Conservation (phyloP, 2,329 filamentous ascomycete species). For the Ophiocordyceps unilateralis region DNA sequence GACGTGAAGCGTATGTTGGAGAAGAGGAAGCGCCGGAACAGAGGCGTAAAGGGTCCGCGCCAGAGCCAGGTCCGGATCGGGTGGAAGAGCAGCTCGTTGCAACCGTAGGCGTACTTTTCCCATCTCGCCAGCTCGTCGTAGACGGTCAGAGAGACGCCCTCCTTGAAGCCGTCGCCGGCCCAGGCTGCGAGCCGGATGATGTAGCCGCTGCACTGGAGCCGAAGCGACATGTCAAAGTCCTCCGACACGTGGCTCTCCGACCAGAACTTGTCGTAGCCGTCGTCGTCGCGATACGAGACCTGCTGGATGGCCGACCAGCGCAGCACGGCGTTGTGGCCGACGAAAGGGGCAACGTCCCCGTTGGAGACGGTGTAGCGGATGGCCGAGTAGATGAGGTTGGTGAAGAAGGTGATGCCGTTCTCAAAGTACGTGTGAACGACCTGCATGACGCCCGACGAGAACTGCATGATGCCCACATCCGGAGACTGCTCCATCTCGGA, state of each 20-base stretch:
- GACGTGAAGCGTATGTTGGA: conserved; percentile 59
- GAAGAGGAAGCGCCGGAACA: conserved; percentile 58
- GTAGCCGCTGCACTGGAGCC: conserved; percentile 55
- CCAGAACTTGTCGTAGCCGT: conserved; percentile 66
- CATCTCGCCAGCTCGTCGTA: conserved; percentile 73
- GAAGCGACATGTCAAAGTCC: conserved; percentile 69
- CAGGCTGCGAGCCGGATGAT: conserved; percentile 57
- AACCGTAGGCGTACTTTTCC: conserved; percentile 79
- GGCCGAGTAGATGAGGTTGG: conserved; percentile 58
- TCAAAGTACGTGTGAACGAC: conserved; percentile 59
- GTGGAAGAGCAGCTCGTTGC: conserved; percentile 68
- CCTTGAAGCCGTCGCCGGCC: conserved; percentile 62
- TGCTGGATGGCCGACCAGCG: conserved; percentile 62
- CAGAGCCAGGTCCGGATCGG: conserved; percentile 57
- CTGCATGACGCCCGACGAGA: conserved; percentile 64
- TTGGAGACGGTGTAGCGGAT: conserved; percentile 64
- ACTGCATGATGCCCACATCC: conserved; percentile 65
- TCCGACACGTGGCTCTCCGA: conserved; percentile 66
- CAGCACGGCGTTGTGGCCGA: conserved; percentile 65
- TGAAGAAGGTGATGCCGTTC: conserved; percentile 54
- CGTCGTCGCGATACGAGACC: conserved; percentile 51
- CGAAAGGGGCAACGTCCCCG: conserved; percentile 62
- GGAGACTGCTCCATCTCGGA: conserved; percentile 70
- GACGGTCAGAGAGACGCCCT: conserved; percentile 69
- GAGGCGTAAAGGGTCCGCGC: conserved; percentile 59